These are phyloP conservation scores for Penicillium nordicum DNA, from an alignment of 2,329 filamentous ascomycete genomes.

Conservation along the genomic window DNA sequence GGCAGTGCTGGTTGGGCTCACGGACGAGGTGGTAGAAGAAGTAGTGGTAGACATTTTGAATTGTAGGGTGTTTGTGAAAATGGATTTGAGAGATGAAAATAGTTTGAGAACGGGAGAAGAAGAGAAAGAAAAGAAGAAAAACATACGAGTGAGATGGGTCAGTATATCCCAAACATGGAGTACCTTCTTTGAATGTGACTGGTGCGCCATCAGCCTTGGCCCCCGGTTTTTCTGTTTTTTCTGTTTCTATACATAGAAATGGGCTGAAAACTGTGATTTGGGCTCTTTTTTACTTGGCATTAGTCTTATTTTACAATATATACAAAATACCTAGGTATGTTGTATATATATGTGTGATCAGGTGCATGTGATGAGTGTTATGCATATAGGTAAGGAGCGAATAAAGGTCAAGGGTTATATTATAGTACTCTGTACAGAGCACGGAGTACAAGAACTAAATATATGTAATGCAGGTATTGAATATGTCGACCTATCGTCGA, in stretches of 20 bases:
- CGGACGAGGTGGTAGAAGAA: constrained; percentile 18
- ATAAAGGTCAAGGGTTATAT: not conserved
- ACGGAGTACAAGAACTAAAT: not conserved
- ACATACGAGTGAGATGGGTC: not conserved
- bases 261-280: not conserved
- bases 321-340: too few species aligned
- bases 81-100: not conserved
- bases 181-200: constrained; percentile 2
- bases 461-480: not conserved
- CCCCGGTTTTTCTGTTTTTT: not conserved
- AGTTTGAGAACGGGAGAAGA: not conserved
- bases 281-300: not conserved
- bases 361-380: constrained; percentile 1
- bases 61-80: not conserved
- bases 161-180: not conserved
- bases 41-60: constrained; percentile 24
- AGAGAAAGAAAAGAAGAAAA: not conserved
- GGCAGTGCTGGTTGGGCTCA: constrained; percentile 17
- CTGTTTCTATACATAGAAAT: constrained; percentile 1
- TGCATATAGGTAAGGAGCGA: not conserved
- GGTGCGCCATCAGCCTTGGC: not conserved
- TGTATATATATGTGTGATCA: not conserved
- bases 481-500: not conserved
- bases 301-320: not conserved
- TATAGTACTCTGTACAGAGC: not conserved